Percentiles rank a stretch among this genome's conserved stretches.
Conservation (phyloP, 2,329 filamentous ascomycete genomes). For the Colletotrichum melonis region DNA sequence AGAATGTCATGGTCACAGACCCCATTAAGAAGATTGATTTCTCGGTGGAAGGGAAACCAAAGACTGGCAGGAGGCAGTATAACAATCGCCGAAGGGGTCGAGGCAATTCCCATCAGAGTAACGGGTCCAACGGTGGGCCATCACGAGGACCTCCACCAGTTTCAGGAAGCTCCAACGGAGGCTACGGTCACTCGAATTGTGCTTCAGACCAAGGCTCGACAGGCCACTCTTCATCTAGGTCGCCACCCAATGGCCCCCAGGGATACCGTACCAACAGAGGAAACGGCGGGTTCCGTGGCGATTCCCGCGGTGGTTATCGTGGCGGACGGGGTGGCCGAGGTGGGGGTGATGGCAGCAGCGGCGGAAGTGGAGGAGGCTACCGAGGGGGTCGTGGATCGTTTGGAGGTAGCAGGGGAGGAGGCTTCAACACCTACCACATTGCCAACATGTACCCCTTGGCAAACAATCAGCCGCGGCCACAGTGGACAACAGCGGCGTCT, state of each 20-base stretch:
- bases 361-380: not conserved
- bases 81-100: slow-evolving; percentile 42
- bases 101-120: slow-evolving; percentile 11
- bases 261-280: slow-evolving; percentile 20
- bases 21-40: slow-evolving; percentile 76
- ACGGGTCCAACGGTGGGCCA: slow-evolving; percentile 1
- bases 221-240: not conserved
- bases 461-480: slow-evolving; percentile 11
- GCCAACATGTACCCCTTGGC: not conserved
- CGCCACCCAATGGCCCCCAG: slow-evolving; percentile 18
- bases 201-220: not conserved
- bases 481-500: slow-evolving; percentile 25
- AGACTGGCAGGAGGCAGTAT: slow-evolving; percentile 47
- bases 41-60: slow-evolving; percentile 63
- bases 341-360: not conserved
- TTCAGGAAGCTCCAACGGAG: not conserved
- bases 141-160: slow-evolving; percentile 7
- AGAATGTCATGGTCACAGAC: slow-evolving; percentile 73
- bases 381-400: not conserved
- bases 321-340: slow-evolving; percentile 16
- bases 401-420: not conserved
- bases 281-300: slow-evolving; percentile 18
- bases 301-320: slow-evolving; percentile 17
- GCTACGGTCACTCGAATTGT: not conserved
- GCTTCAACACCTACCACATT: slow-evolving; percentile 5